Evolutionary conservation across 2,329 filamentous ascomycete genomes (phyloP).

Genomic region (Cordyceps cateniannulata): DNA sequence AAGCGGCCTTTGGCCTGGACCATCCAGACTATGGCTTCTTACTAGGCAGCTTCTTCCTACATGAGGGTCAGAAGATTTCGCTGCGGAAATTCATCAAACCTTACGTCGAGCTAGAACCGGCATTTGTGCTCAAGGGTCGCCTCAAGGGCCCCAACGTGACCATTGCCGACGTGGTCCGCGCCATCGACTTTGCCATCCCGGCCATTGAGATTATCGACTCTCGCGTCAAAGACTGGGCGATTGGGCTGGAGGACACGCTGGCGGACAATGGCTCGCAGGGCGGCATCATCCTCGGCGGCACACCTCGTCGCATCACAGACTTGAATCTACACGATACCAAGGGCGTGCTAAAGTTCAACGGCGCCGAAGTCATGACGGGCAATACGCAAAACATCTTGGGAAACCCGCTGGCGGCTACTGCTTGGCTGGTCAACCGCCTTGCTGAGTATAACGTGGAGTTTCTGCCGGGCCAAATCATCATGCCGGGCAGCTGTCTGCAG

Average conservation of each 20-base stretch:
- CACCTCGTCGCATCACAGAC: conserved; percentile 12
- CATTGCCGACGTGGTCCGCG: conserved; percentile 23
- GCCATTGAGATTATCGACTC: conserved; percentile 23
- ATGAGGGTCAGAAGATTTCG: conserved; percentile 19
- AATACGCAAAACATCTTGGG: too few species aligned
- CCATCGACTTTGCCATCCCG: conserved; percentile 23
- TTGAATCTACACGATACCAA: too few species aligned
- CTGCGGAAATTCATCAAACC: conserved; percentile 21
- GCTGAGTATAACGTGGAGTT: too few species aligned
- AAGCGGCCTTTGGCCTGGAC: conserved; percentile 23
- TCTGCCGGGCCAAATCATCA: too few species aligned
- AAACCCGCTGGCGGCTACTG: too few species aligned
- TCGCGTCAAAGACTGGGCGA: conserved; percentile 9
- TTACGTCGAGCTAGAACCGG: conserved; percentile 19
- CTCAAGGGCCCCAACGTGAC: conserved; percentile 21
- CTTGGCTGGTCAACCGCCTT: too few species aligned
- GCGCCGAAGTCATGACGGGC: too few species aligned
- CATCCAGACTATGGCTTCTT: conserved; percentile 24
- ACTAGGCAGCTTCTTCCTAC: conserved; percentile 20
- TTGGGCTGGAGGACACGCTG: conserved; percentile 19
- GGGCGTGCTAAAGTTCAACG: too few species aligned
- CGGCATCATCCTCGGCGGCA: conserved; percentile 22
- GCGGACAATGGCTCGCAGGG: conserved; percentile 22
- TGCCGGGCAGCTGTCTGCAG: too few species aligned
- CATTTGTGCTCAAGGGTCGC: too few species aligned